Evolutionary conservation across 2,329 filamentous ascomycete genomes (phyloP).

Genomic region (Trichoderma sp.): DNA sequence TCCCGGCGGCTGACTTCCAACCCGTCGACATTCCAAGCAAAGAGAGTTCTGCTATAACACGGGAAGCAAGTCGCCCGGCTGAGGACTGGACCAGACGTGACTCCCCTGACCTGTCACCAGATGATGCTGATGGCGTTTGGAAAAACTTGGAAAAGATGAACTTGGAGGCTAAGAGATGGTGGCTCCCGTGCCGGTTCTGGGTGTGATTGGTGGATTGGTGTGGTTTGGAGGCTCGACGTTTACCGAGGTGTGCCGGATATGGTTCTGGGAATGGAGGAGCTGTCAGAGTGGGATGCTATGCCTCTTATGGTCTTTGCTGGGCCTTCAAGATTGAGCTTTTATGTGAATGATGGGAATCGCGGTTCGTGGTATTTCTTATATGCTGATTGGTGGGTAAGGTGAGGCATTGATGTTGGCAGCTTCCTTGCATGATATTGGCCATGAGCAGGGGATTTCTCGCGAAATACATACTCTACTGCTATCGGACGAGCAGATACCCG

Average conservation of each 20-base stretch:
- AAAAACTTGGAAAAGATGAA: not conserved
- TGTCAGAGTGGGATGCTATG: not conserved
- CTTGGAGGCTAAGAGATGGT: not conserved
- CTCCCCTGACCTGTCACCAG: not conserved
- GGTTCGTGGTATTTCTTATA: not conserved
- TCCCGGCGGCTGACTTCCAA: not conserved
- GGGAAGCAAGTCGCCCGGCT: slow-evolving; percentile 14
- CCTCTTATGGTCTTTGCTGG: not conserved
- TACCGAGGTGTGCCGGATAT: slow-evolving; percentile 15
- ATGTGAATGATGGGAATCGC: not conserved
- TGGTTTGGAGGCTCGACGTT: slow-evolving; percentile 1
- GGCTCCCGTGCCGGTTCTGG: not conserved
- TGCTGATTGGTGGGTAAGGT: not conserved
- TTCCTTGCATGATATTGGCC: not conserved
- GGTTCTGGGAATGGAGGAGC: not conserved
- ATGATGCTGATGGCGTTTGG: slow-evolving; percentile 12
- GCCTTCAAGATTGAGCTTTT: not conserved
- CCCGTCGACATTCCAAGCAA: not conserved
- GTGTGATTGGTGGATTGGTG: slow-evolving; percentile 5
- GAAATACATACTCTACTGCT: too few species aligned
- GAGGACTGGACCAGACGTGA: not conserved
- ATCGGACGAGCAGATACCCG: not conserved
- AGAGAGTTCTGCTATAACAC: not conserved
- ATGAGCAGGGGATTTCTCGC: not conserved
- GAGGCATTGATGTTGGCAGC: not conserved